Evolutionary conservation across 2,329 filamentous ascomycete genomes (phyloP), one percentile per base, ranked within the genome.

Genomic region (Metarhizium album): DNA sequence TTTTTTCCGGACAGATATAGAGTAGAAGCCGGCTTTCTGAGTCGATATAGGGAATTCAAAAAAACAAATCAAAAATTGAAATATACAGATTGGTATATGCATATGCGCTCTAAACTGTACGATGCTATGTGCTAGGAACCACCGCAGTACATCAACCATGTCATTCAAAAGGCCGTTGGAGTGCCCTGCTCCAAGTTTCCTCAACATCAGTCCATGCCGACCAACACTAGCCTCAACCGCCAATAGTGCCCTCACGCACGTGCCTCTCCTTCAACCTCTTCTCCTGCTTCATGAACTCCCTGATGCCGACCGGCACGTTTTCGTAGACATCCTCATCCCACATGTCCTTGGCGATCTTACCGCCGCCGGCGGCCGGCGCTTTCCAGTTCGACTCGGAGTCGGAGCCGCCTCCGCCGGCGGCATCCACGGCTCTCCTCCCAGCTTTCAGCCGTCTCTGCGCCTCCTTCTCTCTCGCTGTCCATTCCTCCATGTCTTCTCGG

Each of bases 271-370:
- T 91, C 54, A 98, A 68, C 66, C 75, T 84, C 77, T 97, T 97
- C 73, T 98, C 93, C 53, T 85, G 90, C 73, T 86, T 89, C 91
- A 98, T 97, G 62, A 98, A 98, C 67, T 95, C 91, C 54, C 88
- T 76, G 57, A 98, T 96, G 0, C 91, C 93, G 9, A 97, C 87
- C 0, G 93, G 91, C 48, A 98, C 83, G 57, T 80, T 81, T 47
- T 80, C 79, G 61, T 95, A 94, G 35, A 95, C 64, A 47, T 87
- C 82, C 2, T 82, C 82, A 50, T 80, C 74, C 73, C 74, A 79
- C 46, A 76, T 64, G 53, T 83, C 75, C 57, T 74, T 77, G 2
- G 69, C 67, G 49, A 72, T 70, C 60, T 67, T 71, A 43, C 65
- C 56, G 24, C 62, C 64, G 11, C 65, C 66, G 27, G 72, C 65